phyloP scores from a whole-genome alignment of 441 rosid species.

The Euphorbia celastroides region DNA sequence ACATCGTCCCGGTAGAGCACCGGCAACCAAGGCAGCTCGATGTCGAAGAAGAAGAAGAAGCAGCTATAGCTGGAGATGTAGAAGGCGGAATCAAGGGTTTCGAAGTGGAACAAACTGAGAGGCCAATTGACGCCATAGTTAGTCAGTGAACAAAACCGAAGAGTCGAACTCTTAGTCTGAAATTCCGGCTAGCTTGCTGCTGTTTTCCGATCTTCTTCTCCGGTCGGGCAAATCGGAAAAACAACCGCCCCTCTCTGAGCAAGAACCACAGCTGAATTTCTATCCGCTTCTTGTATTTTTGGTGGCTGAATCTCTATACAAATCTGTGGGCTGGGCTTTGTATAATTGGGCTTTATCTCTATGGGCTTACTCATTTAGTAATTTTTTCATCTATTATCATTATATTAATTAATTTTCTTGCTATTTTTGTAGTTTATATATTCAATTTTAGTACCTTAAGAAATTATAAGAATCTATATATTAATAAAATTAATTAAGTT shows the following conservation, averaged over 20 bases:
- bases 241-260: constrained; percentile 11
- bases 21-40: constrained; percentile 21
- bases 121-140: too few relatives aligned
- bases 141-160: too few relatives aligned
- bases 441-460: too few relatives aligned
- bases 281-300: background rate
- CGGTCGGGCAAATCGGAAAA: background rate
- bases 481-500: too few relatives aligned
- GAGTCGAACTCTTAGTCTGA: too few relatives aligned
- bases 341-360: background rate
- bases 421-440: too few relatives aligned
- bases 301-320: background rate
- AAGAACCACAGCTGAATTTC: background rate
- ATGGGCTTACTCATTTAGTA: background rate
- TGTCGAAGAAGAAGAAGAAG: constrained; percentile 17
- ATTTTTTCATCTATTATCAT: too few relatives aligned
- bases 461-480: too few relatives aligned
- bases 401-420: too few relatives aligned
- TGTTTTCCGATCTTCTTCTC: background rate
- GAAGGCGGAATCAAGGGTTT: constrained; percentile 5
- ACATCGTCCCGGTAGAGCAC: constrained; percentile 21
- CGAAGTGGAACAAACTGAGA: too few relatives aligned
- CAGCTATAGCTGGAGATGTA: constrained; percentile 4
- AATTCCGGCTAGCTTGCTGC: constrained; percentile 4
- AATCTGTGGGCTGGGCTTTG: constrained; percentile 8